phyloP scores from a whole-genome alignment of 169 alveolate genomes.

The Eimeria acervulina region DNA sequence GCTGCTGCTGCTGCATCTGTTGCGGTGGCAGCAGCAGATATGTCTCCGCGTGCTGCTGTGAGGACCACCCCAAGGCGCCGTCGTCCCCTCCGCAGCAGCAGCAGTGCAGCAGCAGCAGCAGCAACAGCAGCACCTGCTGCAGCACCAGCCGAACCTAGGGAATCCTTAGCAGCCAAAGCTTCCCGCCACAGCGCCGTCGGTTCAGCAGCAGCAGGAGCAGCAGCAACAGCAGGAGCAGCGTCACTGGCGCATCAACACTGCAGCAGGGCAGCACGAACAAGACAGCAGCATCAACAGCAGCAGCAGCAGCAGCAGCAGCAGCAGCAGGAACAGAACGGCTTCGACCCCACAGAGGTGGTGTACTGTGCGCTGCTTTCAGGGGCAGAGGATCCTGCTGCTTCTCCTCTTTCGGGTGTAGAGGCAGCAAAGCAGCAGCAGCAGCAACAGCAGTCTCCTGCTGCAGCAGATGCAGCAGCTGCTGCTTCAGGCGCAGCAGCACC shows the following conservation, averaged over 20 bases:
- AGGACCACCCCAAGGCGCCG: constrained; percentile 50
- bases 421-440: constrained; percentile 61
- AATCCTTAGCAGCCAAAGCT: background rate
- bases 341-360: constrained; percentile 41
- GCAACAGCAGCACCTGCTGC: constrained; percentile 38
- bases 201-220: constrained; percentile 60
- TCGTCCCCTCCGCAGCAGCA: constrained; percentile 66
- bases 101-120: constrained; percentile 71
- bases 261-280: constrained; percentile 46
- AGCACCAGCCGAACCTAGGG: background rate
- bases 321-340: constrained; percentile 55
- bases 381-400: constrained; percentile 53
- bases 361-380: constrained; percentile 50
- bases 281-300: constrained; percentile 1
- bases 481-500: constrained; percentile 38
- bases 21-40: constrained; percentile 9
- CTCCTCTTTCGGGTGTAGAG: constrained; percentile 18
- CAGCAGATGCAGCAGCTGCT: background rate
- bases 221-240: constrained; percentile 26
- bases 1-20: constrained; percentile 31
- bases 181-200: background rate
- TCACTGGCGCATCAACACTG: background rate
- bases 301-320: constrained; percentile 53
- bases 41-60: constrained; percentile 32
- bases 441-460: background rate